Percentiles rank a stretch among this genome's conserved stretches.
Conservation (phyloP, 192 early-diverging fungal genomes). For the Mortierella claussenii region DNA sequence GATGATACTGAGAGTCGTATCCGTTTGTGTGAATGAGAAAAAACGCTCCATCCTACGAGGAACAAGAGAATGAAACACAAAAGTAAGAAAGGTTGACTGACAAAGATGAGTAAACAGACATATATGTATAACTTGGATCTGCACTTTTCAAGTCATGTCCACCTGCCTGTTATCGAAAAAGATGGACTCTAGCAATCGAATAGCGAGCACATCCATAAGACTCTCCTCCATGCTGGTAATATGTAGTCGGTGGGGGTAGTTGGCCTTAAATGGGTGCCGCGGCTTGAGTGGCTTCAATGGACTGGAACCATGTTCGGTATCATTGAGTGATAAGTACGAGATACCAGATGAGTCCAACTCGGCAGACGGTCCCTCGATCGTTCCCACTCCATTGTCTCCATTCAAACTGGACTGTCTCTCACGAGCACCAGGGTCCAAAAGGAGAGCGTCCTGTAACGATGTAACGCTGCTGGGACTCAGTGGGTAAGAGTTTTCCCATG, state of each 20-base stretch:
- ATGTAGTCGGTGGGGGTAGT: constrained; percentile 38
- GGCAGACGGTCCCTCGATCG: background rate
- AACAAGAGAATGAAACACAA: background rate
- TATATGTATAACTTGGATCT: background rate
- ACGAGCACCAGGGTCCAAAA: constrained; percentile 8
- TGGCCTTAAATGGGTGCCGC: constrained; percentile 32
- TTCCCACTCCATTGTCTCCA: background rate
- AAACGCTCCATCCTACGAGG: constrained; percentile 32
- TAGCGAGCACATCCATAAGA: constrained; percentile 38
- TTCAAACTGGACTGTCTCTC: constrained; percentile 19
- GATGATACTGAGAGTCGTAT: constrained; percentile 44
- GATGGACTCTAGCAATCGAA: constrained; percentile 31
- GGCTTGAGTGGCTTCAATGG: background rate
- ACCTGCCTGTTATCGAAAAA: constrained; percentile 46
- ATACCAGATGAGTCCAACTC: constrained; percentile 6
- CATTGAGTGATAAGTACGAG: constrained; percentile 8
- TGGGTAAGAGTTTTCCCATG: constrained; percentile 39
- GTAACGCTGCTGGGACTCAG: constrained; percentile 23
- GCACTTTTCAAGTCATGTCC: too few relatives aligned
- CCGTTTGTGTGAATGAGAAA: constrained; percentile 49
- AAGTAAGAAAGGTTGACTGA: background rate
- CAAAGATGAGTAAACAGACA: background rate
- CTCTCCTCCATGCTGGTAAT: constrained; percentile 51
- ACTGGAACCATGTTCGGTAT: background rate
- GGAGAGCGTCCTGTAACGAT: constrained; percentile 34